Conservation (phyloP, 345 rosid genomes). For the Heritiera littoralis region DNA sequence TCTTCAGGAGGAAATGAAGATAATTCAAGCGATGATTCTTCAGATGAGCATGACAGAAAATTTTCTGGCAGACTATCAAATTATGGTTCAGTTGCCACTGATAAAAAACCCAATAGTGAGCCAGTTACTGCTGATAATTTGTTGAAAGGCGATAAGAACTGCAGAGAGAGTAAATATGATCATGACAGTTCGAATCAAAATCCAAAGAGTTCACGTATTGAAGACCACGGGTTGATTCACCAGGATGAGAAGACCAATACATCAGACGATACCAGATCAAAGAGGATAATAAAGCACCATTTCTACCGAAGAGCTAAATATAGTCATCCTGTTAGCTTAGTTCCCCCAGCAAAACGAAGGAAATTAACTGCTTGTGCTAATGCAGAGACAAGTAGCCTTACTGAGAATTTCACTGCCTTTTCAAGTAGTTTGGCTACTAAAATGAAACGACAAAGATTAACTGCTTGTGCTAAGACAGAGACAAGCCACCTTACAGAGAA, state of each 20-base stretch:
- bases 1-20: constrained; percentile 24
- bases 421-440: constrained; percentile 14
- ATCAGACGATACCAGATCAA: constrained; percentile 34
- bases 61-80: constrained; percentile 2
- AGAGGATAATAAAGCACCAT: constrained; percentile 44
- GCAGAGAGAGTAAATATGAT: constrained; percentile 16
- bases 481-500: constrained; percentile 31
- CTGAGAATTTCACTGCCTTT: constrained; percentile 25
- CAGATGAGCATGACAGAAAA: constrained; percentile 18
- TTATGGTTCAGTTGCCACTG: constrained; percentile 19
- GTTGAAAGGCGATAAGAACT: constrained; percentile 15
- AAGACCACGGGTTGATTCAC: constrained; percentile 31
- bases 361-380: constrained; percentile 53
- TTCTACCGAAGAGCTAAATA: constrained; percentile 44
- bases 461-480: constrained; percentile 51
- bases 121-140: constrained; percentile 15
- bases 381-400: constrained; percentile 34
- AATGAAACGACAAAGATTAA: constrained; percentile 51
- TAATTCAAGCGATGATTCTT: constrained; percentile 24
- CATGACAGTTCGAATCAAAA: constrained; percentile 23
- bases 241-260: constrained; percentile 21
- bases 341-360: constrained; percentile 46
- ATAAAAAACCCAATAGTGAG: not conserved
- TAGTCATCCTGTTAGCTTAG: constrained; percentile 36
- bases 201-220: constrained; percentile 28